A percentile compares a stretch with the other conserved stretches of the same genome.
Conservation (phyloP, 164 flowering plant species). For the Aristolochia contorta region DNA sequence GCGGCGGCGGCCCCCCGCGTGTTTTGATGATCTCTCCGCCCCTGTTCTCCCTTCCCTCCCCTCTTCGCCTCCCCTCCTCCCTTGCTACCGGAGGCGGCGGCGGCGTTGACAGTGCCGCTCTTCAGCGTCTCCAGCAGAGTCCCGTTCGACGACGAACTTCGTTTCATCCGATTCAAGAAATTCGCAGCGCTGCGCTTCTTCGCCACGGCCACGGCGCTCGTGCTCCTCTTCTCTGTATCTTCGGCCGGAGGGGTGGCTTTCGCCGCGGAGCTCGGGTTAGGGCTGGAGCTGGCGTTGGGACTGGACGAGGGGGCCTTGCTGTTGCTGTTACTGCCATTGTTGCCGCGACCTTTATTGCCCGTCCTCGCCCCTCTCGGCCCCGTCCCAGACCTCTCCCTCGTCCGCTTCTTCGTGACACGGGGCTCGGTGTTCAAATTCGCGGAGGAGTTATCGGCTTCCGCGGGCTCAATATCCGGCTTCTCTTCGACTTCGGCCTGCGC, state of each 20-base stretch:
- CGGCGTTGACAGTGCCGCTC: background rate
- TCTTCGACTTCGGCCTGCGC: background rate
- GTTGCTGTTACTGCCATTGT: background rate
- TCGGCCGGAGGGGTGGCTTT: background rate
- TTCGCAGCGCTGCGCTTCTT: slow-evolving; percentile 64
- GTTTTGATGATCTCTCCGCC: slow-evolving; percentile 4
- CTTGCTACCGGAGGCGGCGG: background rate
- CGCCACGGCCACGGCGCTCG: slow-evolving; percentile 1
- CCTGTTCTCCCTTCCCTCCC: slow-evolving; percentile 9
- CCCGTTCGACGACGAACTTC: slow-evolving; percentile 20
- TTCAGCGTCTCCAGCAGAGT: slow-evolving; percentile 9
- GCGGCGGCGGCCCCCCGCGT: slow-evolving; percentile 8
- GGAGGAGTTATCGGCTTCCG: slow-evolving; percentile 10
- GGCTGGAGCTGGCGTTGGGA: slow-evolving; percentile 4
- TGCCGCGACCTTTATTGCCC: background rate
- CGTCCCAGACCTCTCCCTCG: slow-evolving; percentile 13
- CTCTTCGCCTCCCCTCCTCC: slow-evolving; percentile 12
- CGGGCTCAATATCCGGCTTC: slow-evolving; percentile 5
- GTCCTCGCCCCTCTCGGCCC: slow-evolving; percentile 2
- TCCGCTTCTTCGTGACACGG: background rate
- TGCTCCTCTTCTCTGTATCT: background rate
- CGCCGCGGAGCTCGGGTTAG: slow-evolving; percentile 8
- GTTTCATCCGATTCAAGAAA: slow-evolving; percentile 71
- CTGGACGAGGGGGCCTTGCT: slow-evolving; percentile 1
- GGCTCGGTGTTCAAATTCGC: slow-evolving; percentile 15